These are phyloP conservation scores for Actinomucor elegans DNA, from an alignment of 371 early-diverging fungal species.

Conservation along the genomic window DNA sequence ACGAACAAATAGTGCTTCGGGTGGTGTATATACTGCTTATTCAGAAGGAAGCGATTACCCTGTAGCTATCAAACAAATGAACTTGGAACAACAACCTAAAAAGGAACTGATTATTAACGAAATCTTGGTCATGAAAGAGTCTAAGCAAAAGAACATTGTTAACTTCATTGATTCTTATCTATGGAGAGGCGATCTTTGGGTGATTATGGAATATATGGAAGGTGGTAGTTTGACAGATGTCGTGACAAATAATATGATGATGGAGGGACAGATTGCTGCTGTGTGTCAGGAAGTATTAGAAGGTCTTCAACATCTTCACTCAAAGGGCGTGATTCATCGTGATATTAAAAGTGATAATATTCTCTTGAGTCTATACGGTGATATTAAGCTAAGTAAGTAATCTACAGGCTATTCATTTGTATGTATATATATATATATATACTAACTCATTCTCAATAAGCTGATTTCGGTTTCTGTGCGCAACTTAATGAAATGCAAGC, in stretches of 20 bases:
- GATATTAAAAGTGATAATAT: conserved; percentile 99
- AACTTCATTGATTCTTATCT: conserved; percentile 94
- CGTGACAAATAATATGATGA: conserved; percentile 90
- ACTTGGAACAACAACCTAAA: conserved; percentile 92
- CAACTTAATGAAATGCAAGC: conserved; percentile 77
- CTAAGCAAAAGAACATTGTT: conserved; percentile 92
- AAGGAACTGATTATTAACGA: conserved; percentile 97
- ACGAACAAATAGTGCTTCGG: conserved; percentile 92
- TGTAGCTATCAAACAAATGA: conserved; percentile 97
- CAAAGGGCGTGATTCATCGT: conserved; percentile 94
- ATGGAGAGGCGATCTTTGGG: conserved; percentile 88
- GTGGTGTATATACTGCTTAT: conserved; percentile 89
- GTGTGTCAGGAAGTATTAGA: conserved; percentile 89
- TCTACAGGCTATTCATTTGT: not conserved
- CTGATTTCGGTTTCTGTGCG: conserved; percentile 97
- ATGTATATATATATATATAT: no score
- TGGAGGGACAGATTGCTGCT: conserved; percentile 94
- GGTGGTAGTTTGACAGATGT: conserved; percentile 94
- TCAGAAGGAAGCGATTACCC: conserved; percentile 58
- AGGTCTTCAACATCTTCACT: conserved; percentile 91
- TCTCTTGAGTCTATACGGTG: conserved; percentile 81
- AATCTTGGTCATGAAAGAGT: conserved; percentile 91
- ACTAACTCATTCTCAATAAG: conserved; percentile 36
- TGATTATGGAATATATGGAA: conserved; percentile 98
- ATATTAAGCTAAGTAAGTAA: conserved; percentile 87